phyloP scores from a whole-genome alignment of 73 alveolate species.

The Blepharisma stoltei region DNA sequence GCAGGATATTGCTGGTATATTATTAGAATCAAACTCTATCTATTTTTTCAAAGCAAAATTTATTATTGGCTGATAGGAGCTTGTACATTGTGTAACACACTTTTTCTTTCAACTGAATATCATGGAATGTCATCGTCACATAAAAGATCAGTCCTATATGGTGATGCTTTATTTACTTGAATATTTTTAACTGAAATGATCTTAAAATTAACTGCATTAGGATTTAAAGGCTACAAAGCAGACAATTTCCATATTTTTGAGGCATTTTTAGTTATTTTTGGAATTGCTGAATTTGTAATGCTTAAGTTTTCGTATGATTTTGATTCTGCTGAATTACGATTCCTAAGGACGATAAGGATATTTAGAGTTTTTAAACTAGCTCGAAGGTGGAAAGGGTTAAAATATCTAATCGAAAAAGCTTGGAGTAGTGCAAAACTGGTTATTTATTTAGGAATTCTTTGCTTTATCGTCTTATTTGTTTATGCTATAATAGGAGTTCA shows the following conservation, averaged over 20 bases:
- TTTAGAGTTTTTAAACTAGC: constrained; percentile 53
- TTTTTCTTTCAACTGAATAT: constrained; percentile 46
- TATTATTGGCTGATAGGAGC: constrained; percentile 18
- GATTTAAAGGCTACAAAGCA: constrained; percentile 28
- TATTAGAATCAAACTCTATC: constrained; percentile 8
- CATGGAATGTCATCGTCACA: constrained; percentile 37
- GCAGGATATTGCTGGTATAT: background rate
- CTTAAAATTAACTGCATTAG: constrained; percentile 49
- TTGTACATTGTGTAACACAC: constrained; percentile 48
- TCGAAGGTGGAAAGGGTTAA: constrained; percentile 46
- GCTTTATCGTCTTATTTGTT: constrained; percentile 84
- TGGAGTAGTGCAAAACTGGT: constrained; percentile 32
- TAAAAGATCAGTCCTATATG: constrained; percentile 16
- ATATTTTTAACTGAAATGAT: constrained; percentile 50
- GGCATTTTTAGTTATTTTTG: constrained; percentile 1
- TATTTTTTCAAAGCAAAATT: constrained; percentile 23
- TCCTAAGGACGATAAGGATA: constrained; percentile 62
- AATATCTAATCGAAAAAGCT: constrained; percentile 34
- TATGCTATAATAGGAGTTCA: constrained; percentile 94
- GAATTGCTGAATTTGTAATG: constrained; percentile 30
- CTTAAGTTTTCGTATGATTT: constrained; percentile 21
- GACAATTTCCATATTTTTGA: constrained; percentile 51
- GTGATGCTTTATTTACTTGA: constrained; percentile 33
- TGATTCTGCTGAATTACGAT: constrained; percentile 40
- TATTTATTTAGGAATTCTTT: constrained; percentile 74